Evolutionary conservation across 2,329 filamentous ascomycete genomes (phyloP), one percentile per base, ranked within the genome.

Genomic region (Penicillium sp.): DNA sequence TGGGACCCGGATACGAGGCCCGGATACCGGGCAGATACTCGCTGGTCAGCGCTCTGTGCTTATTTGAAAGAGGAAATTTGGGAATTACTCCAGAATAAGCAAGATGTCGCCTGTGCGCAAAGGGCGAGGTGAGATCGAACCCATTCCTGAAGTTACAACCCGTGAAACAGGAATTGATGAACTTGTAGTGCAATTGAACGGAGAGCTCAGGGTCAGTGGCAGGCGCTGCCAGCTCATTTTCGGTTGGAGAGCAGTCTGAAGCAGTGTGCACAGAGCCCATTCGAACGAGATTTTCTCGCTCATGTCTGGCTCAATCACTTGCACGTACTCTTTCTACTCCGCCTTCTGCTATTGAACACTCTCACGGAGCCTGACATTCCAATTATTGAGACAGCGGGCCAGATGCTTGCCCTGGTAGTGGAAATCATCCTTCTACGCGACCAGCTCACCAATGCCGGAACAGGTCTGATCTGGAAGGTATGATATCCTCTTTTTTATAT

Each of bases 401-500:
- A 60, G 25, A 61, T 60, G 42, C 49, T 61, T 14, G 43, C 50
- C 3, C 41, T 58, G 0, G 50, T 58, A 5, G 54, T 60, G 7
- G 56, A 60, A n/a, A 41, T 47, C 7, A 53, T 60, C 14, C 34
- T 59, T 10, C 43, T 58, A 1, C 53, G 56, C 7, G 57, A 58
- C 15, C 57, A 56, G 25, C 33, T 57, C 16, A 53, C 48, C 4
- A 60, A 59, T 31, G 58, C 57, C 2, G 54, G 57, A 2, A 58
- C 55, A 1, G 45, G 54, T 18, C 44, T 60, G 6, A 44, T 57
- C 10, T 60, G 55, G 56, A 59, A 59, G 41, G 57, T 58, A 43
- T 37, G 21, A 7, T 11, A 4, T n/a, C n/a, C n/a, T n/a, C n/a
- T n/a, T n/a, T n/a, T n/a, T n/a, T n/a, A n/a, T n/a, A n/a, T n/a